A percentile compares a stretch with the other conserved stretches of the same genome.
These are phyloP conservation scores for Apiospora malaysiana DNA, from an alignment of 2,329 filamentous ascomycete species.

Conservation along the genomic window DNA sequence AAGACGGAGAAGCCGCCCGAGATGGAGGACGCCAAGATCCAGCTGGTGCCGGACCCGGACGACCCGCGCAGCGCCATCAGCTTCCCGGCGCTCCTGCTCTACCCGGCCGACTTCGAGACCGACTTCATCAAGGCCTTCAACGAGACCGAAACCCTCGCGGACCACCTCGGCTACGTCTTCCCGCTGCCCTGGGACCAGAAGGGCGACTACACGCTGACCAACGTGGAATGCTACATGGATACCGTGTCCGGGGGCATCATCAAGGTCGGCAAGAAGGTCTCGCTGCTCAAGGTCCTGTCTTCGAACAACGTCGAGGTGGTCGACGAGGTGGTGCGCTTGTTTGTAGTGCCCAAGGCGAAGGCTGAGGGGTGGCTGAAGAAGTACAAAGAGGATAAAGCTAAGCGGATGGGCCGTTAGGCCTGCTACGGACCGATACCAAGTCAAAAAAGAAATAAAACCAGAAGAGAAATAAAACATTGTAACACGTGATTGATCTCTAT, in stretches of 20 bases:
- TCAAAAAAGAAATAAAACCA: constrained; percentile 20
- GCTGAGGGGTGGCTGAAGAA: constrained; percentile 80
- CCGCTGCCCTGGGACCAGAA: constrained; percentile 84
- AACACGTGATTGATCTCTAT: background rate
- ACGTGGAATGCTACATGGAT: constrained; percentile 89
- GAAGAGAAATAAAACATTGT: constrained; percentile 22
- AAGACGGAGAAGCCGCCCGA: constrained; percentile 77
- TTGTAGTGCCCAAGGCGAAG: constrained; percentile 76
- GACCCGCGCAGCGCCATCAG: constrained; percentile 74
- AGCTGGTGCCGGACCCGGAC: constrained; percentile 73
- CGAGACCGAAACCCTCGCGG: constrained; percentile 75
- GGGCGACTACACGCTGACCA: constrained; percentile 66
- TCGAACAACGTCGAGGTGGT: constrained; percentile 84
- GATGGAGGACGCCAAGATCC: constrained; percentile 81
- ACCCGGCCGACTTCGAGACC: constrained; percentile 80
- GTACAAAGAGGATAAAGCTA: constrained; percentile 77
- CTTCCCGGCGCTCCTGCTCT: constrained; percentile 84
- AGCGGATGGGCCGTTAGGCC: constrained; percentile 43
- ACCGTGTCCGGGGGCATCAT: constrained; percentile 79
- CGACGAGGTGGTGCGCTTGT: constrained; percentile 83
- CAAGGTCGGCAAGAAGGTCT: constrained; percentile 87
- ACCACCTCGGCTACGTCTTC: constrained; percentile 85
- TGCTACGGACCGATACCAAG: constrained; percentile 25
- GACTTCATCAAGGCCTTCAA: constrained; percentile 91
- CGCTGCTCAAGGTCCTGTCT: constrained; percentile 74